Evolutionary conservation across 768 basidiomycete species (phyloP).

Genomic region (Pisolithus tinctorius): DNA sequence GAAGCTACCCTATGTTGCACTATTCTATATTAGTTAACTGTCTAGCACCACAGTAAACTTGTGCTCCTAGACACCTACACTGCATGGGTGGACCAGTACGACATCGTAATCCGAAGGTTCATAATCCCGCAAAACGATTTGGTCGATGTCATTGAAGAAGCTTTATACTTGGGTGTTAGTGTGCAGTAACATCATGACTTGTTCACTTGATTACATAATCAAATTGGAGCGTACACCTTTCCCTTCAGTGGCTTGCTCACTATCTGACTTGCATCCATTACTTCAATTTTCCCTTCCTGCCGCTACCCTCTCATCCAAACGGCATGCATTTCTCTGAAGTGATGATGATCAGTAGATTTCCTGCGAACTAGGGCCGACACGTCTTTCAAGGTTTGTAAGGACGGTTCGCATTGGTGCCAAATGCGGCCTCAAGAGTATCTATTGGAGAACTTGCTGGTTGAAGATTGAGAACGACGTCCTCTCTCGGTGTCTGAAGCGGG

Average conservation of each 20-base stretch:
- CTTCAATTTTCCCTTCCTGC: no score
- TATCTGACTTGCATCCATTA: no score
- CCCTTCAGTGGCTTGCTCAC: no score
- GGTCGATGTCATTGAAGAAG: slow-evolving; percentile 62
- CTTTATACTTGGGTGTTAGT: slow-evolving; percentile 26
- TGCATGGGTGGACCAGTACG: slow-evolving; percentile 69
- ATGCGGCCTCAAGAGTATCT: slow-evolving; percentile 56
- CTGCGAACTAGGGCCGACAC: slow-evolving; percentile 48
- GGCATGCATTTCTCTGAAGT: no score
- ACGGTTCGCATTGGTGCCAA: slow-evolving; percentile 52
- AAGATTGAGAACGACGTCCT: slow-evolving; percentile 7
- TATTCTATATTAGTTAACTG: no score
- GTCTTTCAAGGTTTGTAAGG: slow-evolving; percentile 51
- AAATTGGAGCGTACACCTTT: no score
- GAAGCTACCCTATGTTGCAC: no score
- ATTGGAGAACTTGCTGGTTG: slow-evolving; percentile 44
- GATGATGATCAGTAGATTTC: no score
- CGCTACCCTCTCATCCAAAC: no score
- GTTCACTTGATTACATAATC: no score
- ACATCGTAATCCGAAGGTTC: slow-evolving; percentile 74
- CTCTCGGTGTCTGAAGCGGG: slow-evolving; percentile 7
- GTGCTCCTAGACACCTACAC: slow-evolving; percentile 77
- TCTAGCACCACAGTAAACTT: no score
- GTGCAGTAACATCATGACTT: neutral
- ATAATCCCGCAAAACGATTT: slow-evolving; percentile 57